Evolutionary conservation across 139 green algal species (phyloP).

Genomic region (Picochlorum sp.): DNA sequence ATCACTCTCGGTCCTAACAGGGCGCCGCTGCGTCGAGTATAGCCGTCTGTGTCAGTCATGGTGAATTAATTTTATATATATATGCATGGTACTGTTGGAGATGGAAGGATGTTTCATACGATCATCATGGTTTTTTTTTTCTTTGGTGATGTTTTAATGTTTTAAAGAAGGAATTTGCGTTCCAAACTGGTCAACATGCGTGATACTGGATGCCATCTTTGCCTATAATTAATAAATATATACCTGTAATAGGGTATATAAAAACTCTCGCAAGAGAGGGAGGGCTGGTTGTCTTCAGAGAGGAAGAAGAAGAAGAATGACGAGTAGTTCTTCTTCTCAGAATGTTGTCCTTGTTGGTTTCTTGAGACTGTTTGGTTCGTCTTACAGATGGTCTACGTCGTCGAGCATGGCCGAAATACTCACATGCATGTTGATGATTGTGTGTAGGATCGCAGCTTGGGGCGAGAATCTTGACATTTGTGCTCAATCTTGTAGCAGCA

Average conservation of each 20-base stretch:
- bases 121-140: neutral
- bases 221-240: too few species aligned
- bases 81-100: neutral
- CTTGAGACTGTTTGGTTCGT: too few species aligned
- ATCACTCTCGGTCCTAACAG: constrained; percentile 31
- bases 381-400: too few species aligned
- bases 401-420: too few species aligned
- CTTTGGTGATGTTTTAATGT: neutral
- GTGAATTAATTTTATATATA: neutral
- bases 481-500: constrained; percentile 68
- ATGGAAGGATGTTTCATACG: too few species aligned
- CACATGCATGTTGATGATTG: too few species aligned
- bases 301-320: too few species aligned
- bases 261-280: neutral
- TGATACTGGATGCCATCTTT: neutral
- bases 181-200: neutral
- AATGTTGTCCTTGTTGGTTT: too few species aligned
- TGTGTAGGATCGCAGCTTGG: constrained; percentile 71
- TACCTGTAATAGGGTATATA: neutral
- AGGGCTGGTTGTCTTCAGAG: too few species aligned
- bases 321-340: too few species aligned
- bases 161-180: neutral
- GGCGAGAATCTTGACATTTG: constrained; percentile 69
- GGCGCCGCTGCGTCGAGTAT: constrained; percentile 2
- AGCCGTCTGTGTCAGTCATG: neutral